Conservation (phyloP, 495 filamentous ascomycete species). For the Terfezia claveryi region DNA sequence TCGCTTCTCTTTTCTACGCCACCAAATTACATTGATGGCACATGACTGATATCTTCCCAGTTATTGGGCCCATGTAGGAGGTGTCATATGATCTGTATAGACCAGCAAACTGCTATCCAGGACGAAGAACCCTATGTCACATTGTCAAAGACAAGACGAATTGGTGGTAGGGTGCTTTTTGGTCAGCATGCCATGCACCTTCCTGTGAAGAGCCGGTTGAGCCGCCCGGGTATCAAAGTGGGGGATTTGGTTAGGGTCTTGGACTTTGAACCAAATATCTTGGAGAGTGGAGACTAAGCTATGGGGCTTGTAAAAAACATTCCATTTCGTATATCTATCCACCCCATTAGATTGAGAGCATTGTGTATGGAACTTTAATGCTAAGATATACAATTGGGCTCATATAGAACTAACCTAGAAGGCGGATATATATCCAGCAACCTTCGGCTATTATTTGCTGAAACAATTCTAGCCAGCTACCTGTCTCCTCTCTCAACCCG, state of each 20-base stretch:
- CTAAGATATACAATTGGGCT: too few relatives aligned
- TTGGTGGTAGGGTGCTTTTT: constrained; percentile 66
- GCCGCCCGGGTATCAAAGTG: constrained; percentile 31
- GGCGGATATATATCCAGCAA: too few relatives aligned
- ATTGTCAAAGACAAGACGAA: constrained; percentile 59
- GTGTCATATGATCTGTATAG: constrained; percentile 89
- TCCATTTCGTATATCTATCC: too few relatives aligned
- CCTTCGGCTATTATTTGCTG: too few relatives aligned
- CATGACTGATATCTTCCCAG: constrained; percentile 13
- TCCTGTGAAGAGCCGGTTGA: constrained; percentile 12
- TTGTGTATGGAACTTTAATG: too few relatives aligned
- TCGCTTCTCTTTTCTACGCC: background rate
- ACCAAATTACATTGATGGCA: background rate
- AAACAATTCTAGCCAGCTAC: too few relatives aligned
- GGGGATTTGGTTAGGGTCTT: constrained; percentile 31
- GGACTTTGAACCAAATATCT: background rate
- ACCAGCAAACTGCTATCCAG: constrained; percentile 59
- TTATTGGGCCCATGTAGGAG: constrained; percentile 64
- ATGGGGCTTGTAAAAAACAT: too few relatives aligned
- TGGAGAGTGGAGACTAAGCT: too few relatives aligned
- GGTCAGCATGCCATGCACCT: constrained; percentile 51
- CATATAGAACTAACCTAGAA: too few relatives aligned
- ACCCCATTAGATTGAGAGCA: too few relatives aligned
- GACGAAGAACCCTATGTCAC: constrained; percentile 74
- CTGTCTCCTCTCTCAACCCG: too few relatives aligned